These are phyloP conservation scores for Stachybotrys echinatus DNA, from an alignment of 2,329 filamentous ascomycete genomes.

Conservation along the genomic window DNA sequence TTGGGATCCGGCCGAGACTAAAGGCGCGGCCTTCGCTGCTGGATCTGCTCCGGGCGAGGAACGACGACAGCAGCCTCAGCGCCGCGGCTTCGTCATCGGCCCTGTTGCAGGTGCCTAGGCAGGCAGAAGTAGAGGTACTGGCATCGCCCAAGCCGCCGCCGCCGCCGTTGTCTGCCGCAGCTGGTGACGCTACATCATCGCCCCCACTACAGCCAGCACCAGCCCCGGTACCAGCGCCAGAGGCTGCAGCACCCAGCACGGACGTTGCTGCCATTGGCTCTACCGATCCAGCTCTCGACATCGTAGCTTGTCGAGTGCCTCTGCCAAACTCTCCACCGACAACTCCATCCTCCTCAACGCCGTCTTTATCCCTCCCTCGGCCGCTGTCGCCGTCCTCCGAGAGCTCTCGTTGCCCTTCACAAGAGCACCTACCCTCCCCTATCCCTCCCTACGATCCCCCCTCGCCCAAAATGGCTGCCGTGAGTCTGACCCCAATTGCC, in stretches of 20 bases:
- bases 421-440: conserved; percentile 15
- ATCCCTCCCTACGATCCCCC: conserved; percentile 16
- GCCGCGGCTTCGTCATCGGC: conserved; percentile 9
- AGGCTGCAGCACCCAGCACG: conserved; percentile 17
- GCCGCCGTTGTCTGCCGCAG: conserved; percentile 3
- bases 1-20: conserved; percentile 44
- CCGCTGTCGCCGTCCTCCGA: conserved; percentile 21
- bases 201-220: conserved; percentile 17
- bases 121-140: too few relatives aligned
- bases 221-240: conserved; percentile 5
- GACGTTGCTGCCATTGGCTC: conserved; percentile 9
- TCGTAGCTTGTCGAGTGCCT: conserved; percentile 32
- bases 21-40: conserved; percentile 49
- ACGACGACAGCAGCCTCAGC: conserved; percentile 19
- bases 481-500: conserved; percentile 42
- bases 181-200: conserved; percentile 29
- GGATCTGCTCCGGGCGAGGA: conserved; percentile 39
- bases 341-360: conserved; percentile 24
- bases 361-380: conserved; percentile 23
- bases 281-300: conserved; percentile 23
- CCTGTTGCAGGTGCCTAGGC: neutral
- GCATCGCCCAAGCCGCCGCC: too few relatives aligned
- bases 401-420: conserved; percentile 17
- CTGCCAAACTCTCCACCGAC: conserved; percentile 36
- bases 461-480: conserved; percentile 49